Base-by-base conservation (phyloP, 352 stramenopile genomes). In the Globisporangium cylindrosporum region DNA sequence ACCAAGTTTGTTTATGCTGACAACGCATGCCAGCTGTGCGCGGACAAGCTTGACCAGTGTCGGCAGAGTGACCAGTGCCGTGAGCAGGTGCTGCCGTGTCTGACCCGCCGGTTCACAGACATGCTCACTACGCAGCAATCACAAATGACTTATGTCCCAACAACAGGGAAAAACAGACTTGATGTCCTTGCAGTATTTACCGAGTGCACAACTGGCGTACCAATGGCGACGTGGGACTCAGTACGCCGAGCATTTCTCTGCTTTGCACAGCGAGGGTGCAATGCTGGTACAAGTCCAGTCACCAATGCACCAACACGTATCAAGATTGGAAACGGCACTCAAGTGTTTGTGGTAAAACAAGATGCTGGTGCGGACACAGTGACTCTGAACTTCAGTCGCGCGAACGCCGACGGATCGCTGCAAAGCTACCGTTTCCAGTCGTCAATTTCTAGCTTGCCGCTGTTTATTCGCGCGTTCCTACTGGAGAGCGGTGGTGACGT, bases 391-490 rank as follows among this genome's bases (percentile, higher is more conserved):
- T 59, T 69, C 22, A 60, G 12, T 25, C 25, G 54, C 18, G 22
- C 14, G 15, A 8, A 8, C 41, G 14, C 14, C 41, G 41, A 48
- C 5, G 14, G 41, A 2, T 15, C 14, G 8, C 43, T 41, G 27
- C 54, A 61, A 29, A 56, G 14, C 0, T 65, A 55, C 43, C 27
- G 20, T 6, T 76, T 77, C 41, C 38, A 76, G 29, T 20, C 63
- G 1, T 15, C 69, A 1, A 27, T 64, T 1, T n/a, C 57, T 0
- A 55, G 34, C 3, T 60, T 77, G 10, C 48, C 60, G 46, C 41
- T 48, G 12, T 79, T 79, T 48, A 27, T 81, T 12, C 57, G 61
- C 14, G 18, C 55, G 1, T 77, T 79, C 27, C 69, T 79, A 27
- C 48, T 79, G 14, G 34, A 69, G 25, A 73, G 69, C 32, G 53